Percentiles rank a stretch among this genome's conserved stretches.
These are phyloP conservation scores for Fusarium sp. DNA, from an alignment of 2,329 filamentous ascomycete species.

Conservation along the genomic window DNA sequence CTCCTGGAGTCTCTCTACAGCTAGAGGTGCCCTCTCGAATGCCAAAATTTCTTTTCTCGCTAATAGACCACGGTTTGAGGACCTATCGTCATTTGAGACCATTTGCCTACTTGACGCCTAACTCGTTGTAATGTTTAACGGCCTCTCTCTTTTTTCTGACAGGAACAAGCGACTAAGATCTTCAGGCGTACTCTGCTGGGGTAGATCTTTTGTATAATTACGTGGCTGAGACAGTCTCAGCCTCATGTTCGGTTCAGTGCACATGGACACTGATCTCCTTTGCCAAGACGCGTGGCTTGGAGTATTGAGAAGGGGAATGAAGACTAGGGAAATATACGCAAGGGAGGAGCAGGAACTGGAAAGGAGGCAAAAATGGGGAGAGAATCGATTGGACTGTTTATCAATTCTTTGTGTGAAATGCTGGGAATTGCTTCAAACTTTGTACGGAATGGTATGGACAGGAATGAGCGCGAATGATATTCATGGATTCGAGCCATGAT, in stretches of 20 bases:
- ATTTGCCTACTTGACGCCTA: conserved; percentile 30
- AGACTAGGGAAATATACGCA: conserved; percentile 6
- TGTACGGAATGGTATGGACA: conserved; percentile 20
- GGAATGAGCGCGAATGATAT: background rate
- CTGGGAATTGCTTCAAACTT: background rate
- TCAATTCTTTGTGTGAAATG: background rate
- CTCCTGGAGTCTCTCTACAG: conserved; percentile 79
- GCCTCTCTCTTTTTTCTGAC: conserved; percentile 4
- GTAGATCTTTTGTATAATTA: conserved; percentile 30
- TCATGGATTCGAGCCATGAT: conserved; percentile 13
- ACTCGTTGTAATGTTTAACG: conserved; percentile 39
- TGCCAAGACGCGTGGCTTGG: background rate
- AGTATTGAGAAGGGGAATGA: background rate
- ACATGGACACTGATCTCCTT: conserved; percentile 13
- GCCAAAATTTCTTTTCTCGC: conserved; percentile 10
- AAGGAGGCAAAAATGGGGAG: background rate
- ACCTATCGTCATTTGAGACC: conserved; percentile 12
- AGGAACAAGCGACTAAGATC: background rate
- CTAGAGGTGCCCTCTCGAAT: conserved; percentile 41
- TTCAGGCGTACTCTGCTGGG: background rate
- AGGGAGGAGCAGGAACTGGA: conserved; percentile 2
- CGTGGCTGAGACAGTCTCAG: conserved; percentile 24
- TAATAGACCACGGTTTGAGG: conserved; percentile 18
- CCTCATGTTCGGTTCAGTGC: background rate
- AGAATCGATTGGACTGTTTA: background rate